Base-by-base conservation (phyloP, 163 green algal species). In the Scenedesmus sp. region DNA sequence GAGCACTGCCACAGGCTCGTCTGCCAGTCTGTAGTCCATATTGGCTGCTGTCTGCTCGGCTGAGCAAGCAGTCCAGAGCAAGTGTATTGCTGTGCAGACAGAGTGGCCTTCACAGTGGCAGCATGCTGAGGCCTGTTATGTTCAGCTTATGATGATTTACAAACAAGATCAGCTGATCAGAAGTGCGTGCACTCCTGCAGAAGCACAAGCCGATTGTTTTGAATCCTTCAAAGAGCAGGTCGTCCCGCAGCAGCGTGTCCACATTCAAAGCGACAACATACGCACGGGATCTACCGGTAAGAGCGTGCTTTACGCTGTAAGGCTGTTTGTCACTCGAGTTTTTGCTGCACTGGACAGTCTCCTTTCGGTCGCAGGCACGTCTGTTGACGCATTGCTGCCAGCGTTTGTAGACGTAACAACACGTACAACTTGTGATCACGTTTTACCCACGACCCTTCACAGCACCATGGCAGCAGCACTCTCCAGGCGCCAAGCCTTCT, bases 1-100 rank as follows among this genome's bases (percentile, higher is more conserved):
- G 7, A 94, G 57, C 60, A 94, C 93, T 16, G 90, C 87, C 5
- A 84, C 90, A 46, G 93, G 74, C 91, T 94, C 93, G 73, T 93
- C 88, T 46, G 34, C 67, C 56, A 79, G 70, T 23, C 70, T 79
- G 26, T 82, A 89, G 34, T 66, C 82, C 56, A 79, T n/a, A 34
- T 26, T 88, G 12, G 20, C 60, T 91, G 59, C 84, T 84, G 76
- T 70, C 70, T 79, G 23, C 13, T 52, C 0, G 20, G 5, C 23
- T 52, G 12, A 3, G 70, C 23, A 79, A 79, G 23, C 10, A 79
- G 70, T 79, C 70, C 70, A 79, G 70, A 79, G 70, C 70, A 79
- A 79, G 23, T 64, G 59, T 64, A 64, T 10, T 79, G 70, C 23
- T 52, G 70, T 79, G 6, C 15, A 79, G 70, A 23, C 70, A 52